Evolutionary conservation across 371 early-diverging fungal genomes (phyloP).

Genomic region (Batrachochytrium dendrobatidis): DNA sequence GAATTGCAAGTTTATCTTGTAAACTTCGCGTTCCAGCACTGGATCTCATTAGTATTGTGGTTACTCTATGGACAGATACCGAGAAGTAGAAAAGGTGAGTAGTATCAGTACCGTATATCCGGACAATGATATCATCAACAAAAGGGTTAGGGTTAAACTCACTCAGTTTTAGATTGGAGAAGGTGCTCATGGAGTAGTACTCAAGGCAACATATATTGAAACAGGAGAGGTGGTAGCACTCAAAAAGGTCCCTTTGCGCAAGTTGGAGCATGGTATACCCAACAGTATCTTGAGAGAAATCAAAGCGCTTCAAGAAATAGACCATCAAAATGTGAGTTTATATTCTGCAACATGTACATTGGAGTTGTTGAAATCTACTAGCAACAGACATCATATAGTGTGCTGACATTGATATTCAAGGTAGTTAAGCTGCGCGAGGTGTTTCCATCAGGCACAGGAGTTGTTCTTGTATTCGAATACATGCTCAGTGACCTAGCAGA

Average conservation of each 20-base stretch:
- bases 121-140: neutral
- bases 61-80: constrained; percentile 6
- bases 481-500: constrained; percentile 39
- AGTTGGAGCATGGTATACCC: constrained; percentile 39
- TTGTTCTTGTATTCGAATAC: constrained; percentile 45
- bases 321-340: constrained; percentile 35
- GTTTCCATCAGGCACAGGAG: constrained; percentile 34
- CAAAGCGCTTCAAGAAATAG: constrained; percentile 41
- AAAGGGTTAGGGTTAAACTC: neutral
- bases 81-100: neutral
- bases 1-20: too few relatives aligned
- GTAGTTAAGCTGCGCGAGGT: constrained; percentile 39
- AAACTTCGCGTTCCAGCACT: too few relatives aligned
- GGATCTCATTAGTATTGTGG: too few relatives aligned
- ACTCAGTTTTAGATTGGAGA: constrained; percentile 49
- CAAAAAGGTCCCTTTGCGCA: constrained; percentile 43
- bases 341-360: neutral
- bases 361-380: neutral
- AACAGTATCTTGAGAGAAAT: constrained; percentile 44
- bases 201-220: constrained; percentile 46
- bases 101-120: neutral
- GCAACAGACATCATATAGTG: constrained; percentile 65
- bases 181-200: constrained; percentile 61
- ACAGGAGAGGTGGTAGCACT: constrained; percentile 44
- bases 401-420: constrained; percentile 12